A percentile compares a stretch with the other conserved stretches of the same genome.
phyloP scores from a whole-genome alignment of 176 grass and related monocot genomes.

The Lolium perenne region DNA sequence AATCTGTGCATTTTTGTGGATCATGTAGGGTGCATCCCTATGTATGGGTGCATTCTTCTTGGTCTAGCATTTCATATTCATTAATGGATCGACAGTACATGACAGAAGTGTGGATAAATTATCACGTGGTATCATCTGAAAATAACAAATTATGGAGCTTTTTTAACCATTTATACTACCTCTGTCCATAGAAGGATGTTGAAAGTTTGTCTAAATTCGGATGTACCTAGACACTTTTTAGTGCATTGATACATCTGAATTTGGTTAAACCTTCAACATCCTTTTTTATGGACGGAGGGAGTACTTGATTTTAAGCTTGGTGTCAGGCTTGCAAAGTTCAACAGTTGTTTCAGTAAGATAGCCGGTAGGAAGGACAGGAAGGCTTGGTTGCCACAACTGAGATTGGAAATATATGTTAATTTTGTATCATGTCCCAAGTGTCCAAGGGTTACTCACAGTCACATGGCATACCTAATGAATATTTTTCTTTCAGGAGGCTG shows the following conservation, averaged over 20 bases:
- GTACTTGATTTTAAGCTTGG: conserved; percentile 9
- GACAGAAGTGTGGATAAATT: background rate
- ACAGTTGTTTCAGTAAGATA: background rate
- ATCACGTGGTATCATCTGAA: conserved; percentile 5
- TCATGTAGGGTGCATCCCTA: background rate
- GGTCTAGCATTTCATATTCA: background rate
- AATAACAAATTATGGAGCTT: too few relatives aligned
- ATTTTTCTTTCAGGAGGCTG: conserved; percentile 72
- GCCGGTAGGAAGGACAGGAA: background rate
- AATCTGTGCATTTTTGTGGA: background rate
- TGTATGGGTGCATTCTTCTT: background rate
- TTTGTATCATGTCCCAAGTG: background rate
- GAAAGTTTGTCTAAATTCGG: too few relatives aligned
- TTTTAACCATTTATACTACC: too few relatives aligned
- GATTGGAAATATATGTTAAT: background rate
- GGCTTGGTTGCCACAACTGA: background rate
- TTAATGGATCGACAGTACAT: background rate
- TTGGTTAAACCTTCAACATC: too few relatives aligned
- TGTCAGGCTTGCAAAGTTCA: background rate
- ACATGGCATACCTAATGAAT: conserved; percentile 25
- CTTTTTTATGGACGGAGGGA: too few relatives aligned
- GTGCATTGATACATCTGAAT: too few relatives aligned
- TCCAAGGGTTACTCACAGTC: background rate
- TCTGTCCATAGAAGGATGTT: too few relatives aligned
- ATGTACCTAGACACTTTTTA: too few relatives aligned